Percentiles rank a stretch among this genome's conserved stretches.
These are phyloP conservation scores for Solanum etuberosum DNA, from an alignment of 257 asterid genomes.

Conservation along the genomic window DNA sequence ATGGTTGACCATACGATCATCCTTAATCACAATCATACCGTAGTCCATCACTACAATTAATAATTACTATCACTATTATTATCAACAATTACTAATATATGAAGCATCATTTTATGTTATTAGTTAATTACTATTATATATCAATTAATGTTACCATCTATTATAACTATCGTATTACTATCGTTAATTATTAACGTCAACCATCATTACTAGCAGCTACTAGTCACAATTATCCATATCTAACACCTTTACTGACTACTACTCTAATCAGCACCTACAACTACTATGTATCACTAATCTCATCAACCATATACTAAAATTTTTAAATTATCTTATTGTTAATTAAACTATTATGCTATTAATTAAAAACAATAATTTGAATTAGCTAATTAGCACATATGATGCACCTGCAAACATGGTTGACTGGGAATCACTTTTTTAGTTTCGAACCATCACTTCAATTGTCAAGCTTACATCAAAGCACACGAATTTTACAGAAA, in stretches of 20 bases:
- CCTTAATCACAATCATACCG: accelerated
- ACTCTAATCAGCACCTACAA: not conserved
- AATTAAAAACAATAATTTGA: not conserved
- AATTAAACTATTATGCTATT: not conserved
- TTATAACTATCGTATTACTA: too few species aligned
- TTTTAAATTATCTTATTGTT: too few species aligned
- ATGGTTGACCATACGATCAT: not conserved
- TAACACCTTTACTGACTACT: not conserved
- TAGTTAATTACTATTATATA: too few species aligned
- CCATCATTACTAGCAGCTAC: too few species aligned
- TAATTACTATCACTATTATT: not conserved
- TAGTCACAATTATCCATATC: not conserved
- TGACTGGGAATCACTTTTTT: not conserved
- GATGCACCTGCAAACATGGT: constrained; percentile 9
- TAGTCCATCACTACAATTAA: not conserved
- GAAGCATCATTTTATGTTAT: too few species aligned
- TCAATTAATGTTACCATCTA: too few species aligned
- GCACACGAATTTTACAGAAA: not conserved
- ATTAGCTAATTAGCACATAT: constrained; percentile 18
- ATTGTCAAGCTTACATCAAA: not conserved
- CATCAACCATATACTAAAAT: not conserved
- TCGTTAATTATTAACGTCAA: too few species aligned
- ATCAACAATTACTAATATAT: too few species aligned
- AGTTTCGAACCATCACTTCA: not conserved
- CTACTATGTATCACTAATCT: not conserved